These are phyloP conservation scores for Eucalyptus brandiana DNA, from an alignment of 345 rosid species.

Conservation along the genomic window DNA sequence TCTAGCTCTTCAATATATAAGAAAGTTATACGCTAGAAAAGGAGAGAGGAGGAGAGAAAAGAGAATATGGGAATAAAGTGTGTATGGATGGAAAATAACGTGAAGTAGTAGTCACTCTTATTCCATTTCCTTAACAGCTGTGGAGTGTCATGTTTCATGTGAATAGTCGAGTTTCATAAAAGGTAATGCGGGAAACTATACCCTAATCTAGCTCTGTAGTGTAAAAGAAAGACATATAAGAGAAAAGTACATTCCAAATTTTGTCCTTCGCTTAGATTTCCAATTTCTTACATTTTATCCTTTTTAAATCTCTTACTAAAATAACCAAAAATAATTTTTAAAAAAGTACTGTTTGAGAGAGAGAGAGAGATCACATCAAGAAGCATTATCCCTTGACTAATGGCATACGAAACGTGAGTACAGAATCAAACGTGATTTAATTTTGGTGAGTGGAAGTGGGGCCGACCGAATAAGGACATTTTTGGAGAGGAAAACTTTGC, in stretches of 20 bases:
- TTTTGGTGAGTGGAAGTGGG: neutral
- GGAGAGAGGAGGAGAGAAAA: neutral
- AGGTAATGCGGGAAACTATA: neutral
- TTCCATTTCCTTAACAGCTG: rapidly evolving
- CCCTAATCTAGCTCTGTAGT: neutral
- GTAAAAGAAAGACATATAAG: neutral
- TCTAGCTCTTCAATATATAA: neutral
- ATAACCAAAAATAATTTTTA: neutral
- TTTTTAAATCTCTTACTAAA: neutral
- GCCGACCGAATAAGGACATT: neutral
- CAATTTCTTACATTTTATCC: neutral
- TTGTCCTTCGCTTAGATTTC: neutral
- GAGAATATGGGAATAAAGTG: neutral
- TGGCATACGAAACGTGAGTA: neutral
- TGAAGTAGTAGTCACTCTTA: neutral
- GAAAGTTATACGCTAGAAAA: neutral
- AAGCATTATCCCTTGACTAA: neutral
- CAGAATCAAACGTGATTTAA: neutral
- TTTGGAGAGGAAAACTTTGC: neutral
- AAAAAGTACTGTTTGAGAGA: neutral
- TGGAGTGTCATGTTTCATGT: neutral
- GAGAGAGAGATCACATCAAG: neutral
- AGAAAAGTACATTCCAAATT: neutral
- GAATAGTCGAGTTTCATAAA: neutral
- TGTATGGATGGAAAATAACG: neutral